A percentile compares a stretch with the other conserved stretches of the same genome.
Conservation (phyloP, 106 monocot species). For the Dactylorhiza incarnata region DNA sequence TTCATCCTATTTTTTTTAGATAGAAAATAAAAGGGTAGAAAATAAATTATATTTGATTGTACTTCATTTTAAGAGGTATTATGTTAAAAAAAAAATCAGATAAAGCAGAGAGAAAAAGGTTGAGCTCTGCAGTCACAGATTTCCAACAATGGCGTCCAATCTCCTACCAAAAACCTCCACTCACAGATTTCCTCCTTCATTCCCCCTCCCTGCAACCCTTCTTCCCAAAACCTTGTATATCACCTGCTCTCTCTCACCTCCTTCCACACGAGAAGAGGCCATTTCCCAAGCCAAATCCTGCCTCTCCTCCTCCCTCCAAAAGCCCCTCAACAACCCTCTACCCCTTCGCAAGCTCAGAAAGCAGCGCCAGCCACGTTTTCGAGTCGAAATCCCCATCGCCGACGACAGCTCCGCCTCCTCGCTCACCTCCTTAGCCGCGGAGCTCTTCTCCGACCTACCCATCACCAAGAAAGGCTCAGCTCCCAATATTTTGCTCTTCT, state of each 20-base stretch:
- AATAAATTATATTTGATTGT: too few species aligned
- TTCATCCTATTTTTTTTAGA: too few species aligned
- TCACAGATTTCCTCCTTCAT: not conserved
- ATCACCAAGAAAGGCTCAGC: conserved; percentile 39
- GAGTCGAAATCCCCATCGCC: conserved; percentile 82
- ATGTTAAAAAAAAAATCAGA: too few species aligned
- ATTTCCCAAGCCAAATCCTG: conserved; percentile 70
- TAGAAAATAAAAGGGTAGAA: too few species aligned
- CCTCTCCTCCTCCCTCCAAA: conserved; percentile 60
- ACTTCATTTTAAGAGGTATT: too few species aligned
- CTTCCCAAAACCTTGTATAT: too few species aligned
- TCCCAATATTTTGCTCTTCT: conserved; percentile 39
- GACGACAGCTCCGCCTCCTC: conserved; percentile 62
- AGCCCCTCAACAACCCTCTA: conserved; percentile 63
- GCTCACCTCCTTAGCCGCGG: conserved; percentile 43
- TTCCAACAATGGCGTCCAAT: not conserved
- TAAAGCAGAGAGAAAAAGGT: too few species aligned
- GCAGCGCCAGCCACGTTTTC: conserved; percentile 59
- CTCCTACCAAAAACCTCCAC: not conserved
- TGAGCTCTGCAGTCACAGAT: not conserved
- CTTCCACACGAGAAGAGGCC: conserved; percentile 74
- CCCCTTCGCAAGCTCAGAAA: conserved; percentile 64
- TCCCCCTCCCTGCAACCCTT: not conserved
- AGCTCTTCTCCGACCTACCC: conserved; percentile 56
- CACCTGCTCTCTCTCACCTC: conserved; percentile 19